Evolutionary conservation across 2,329 filamentous ascomycete genomes (phyloP), one percentile per base, ranked within the genome.

Genomic region (Aspergillus pseudonomiae): DNA sequence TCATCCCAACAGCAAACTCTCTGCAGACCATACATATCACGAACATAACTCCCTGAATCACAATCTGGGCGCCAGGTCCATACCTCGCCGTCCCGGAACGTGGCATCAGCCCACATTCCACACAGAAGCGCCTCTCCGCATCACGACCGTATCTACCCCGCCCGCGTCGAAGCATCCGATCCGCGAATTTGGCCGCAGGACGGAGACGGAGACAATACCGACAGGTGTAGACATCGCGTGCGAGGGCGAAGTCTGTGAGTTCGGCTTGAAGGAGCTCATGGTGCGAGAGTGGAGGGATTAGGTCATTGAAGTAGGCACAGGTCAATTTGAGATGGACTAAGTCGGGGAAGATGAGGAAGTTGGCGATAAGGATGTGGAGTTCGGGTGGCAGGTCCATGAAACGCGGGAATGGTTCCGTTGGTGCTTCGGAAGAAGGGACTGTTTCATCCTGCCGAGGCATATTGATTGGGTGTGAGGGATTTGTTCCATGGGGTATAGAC

Each of bases 141-240:
- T 74, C 66, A 24, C 60, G 63, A 1, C 67, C 68, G 3, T 57
- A 63, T 53, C 67, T 60, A 32, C 65, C 62, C 6, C 72, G 65
- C 6, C 72, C 57, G 3, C 67, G 68, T 4, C 60, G 64, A 4
- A 73, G 48, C 73, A 75, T 75, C 16, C 70, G 67, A 56, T 73
- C 71, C 1, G 70, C 71, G 45, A 75, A 76, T 4, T 61, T 48
- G 19, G 7, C 26, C 2, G 61, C 64, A 0, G 67, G 63, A 6
- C 72, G 73, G 11, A 75, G 65, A 1, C 73, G 73, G n/a, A 70
- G 56, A 58, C 74, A 75, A 59, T 72, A 73, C 11, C 70, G 68
- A 57, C 73, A 75, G 7, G 70, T 45, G 54, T 70, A 73, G 58
- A 76, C 24, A 39, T 73, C 55, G 1, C 63, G 57, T 9, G 57